A percentile compares a stretch with the other conserved stretches of the same genome.
Conservation (phyloP, 2,329 filamentous ascomycete species). For the Cladophialophora bantiana region DNA sequence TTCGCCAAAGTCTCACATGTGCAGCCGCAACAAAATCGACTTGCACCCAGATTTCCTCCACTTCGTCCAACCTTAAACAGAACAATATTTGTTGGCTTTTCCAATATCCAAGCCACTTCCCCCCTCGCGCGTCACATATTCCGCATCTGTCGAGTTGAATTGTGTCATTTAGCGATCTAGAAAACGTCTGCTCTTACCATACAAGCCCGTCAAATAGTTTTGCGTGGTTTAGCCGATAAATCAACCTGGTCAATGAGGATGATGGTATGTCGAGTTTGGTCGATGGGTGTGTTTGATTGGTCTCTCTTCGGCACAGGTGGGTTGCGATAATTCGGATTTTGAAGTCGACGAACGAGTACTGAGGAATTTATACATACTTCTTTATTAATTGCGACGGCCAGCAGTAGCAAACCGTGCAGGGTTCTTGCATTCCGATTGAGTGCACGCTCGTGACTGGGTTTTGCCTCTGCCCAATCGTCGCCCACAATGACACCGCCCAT, state of each 20-base stretch:
- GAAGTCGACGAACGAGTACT: neutral
- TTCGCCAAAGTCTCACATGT: neutral
- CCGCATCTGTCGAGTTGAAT: neutral
- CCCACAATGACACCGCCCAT: neutral
- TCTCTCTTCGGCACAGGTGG: neutral
- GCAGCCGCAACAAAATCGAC: neutral
- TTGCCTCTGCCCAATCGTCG: neutral
- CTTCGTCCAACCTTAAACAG: neutral
- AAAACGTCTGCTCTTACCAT: no score
- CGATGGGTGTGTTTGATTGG: neutral
- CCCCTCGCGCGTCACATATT: neutral
- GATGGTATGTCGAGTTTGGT: no score
- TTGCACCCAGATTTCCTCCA: neutral
- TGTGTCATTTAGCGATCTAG: neutral
- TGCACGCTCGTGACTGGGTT: neutral
- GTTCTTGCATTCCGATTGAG: neutral
- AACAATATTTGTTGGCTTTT: neutral
- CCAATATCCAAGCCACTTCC: neutral
- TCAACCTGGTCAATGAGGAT: neutral
- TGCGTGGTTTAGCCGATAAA: neutral
- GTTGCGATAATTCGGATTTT: neutral
- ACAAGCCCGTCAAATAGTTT: neutral
- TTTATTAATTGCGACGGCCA: neutral
- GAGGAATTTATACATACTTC: neutral
- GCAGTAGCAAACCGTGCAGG: neutral